Evolutionary conservation across 441 rosid genomes (phyloP).

Genomic region (Euphorbia corollata): DNA sequence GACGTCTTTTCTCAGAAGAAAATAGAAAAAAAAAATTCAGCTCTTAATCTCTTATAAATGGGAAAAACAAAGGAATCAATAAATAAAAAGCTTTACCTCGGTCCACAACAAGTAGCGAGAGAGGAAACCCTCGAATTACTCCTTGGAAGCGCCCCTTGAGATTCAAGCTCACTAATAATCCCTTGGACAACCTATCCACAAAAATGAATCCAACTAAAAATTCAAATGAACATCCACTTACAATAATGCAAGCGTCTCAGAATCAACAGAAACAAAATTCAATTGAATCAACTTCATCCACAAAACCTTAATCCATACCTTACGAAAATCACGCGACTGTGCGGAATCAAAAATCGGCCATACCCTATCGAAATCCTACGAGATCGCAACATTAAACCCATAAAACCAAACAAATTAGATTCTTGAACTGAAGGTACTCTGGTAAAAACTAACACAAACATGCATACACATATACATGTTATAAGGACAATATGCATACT

Average conservation of each 20-base stretch:
- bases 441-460: neutral
- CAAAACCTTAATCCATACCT: conserved; percentile 37
- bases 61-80: neutral
- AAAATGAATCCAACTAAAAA: conserved; percentile 10
- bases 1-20: no score
- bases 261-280: conserved; percentile 2
- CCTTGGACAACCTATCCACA: conserved; percentile 86
- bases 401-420: conserved; percentile 10
- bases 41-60: neutral
- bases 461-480: neutral
- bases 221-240: conserved; percentile 3
- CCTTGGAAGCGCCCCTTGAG: conserved; percentile 99
- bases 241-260: conserved; percentile 8
- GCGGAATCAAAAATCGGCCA: conserved; percentile 99
- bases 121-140: conserved; percentile 99
- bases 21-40: neutral
- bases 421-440: neutral
- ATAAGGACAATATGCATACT: conserved; percentile 29
- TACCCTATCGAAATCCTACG: conserved; percentile 95
- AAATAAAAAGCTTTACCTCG: conserved; percentile 47
- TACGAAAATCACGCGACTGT: conserved; percentile 94
- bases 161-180: conserved; percentile 93
- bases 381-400: conserved; percentile 34
- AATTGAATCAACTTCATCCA: conserved; percentile 1
- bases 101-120: conserved; percentile 98